Conservation (phyloP, 768 basidiomycete genomes). For the Clavulina sp. region DNA sequence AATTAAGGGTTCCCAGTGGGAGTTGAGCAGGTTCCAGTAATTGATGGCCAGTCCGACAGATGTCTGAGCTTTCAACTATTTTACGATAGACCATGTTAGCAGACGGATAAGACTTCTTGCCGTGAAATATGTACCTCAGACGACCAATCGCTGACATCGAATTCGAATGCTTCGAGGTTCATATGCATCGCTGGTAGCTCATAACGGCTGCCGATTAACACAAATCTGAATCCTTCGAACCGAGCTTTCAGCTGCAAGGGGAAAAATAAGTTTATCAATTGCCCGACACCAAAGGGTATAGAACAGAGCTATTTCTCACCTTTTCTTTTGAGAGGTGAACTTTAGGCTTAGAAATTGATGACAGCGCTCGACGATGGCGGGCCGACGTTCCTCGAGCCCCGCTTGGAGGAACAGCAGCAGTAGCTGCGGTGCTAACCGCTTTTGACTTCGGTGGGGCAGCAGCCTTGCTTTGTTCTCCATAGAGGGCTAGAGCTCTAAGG, state of each 20-base stretch:
- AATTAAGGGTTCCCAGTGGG: conserved; percentile 95
- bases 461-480: conserved; percentile 21
- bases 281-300: not conserved
- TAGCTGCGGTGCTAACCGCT: conserved; percentile 16
- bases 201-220: conserved; percentile 87
- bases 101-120: not conserved
- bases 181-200: conserved; percentile 90
- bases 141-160: conserved; percentile 86
- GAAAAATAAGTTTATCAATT: not conserved
- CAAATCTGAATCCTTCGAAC: conserved; percentile 80
- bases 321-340: conserved; percentile 52
- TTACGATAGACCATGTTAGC: not conserved
- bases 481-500: conserved; percentile 75
- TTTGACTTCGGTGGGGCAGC: not conserved
- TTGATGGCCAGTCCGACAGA: conserved; percentile 69
- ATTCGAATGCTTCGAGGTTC: conserved; percentile 64
- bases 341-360: not conserved
- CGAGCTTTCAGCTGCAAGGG: conserved; percentile 52
- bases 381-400: not conserved
- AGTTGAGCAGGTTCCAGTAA: conserved; percentile 94
- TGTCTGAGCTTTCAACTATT: conserved; percentile 66
- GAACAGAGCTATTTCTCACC: conserved; percentile 26
- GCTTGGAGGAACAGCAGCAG: not conserved
- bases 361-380: not conserved
- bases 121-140: conserved; percentile 40